Evolutionary conservation across 805 yeast genomes (phyloP).

Genomic region (Clavispora carvajalis): DNA sequence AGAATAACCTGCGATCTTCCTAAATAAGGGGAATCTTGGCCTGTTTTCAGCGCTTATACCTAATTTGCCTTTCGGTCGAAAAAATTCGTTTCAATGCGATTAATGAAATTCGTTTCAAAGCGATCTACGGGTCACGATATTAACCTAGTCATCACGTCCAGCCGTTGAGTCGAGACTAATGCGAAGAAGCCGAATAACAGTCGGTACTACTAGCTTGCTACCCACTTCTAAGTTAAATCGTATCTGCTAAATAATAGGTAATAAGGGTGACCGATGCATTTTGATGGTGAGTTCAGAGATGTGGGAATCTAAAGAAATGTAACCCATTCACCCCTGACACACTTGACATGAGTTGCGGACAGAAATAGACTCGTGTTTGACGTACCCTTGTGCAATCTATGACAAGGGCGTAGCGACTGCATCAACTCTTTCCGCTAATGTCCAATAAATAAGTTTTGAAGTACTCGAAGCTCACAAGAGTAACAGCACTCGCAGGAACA

Average conservation of each 20-base stretch:
- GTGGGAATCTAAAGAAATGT: background rate
- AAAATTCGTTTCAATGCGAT: too few relatives aligned
- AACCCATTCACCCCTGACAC: background rate
- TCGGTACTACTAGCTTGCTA: too few relatives aligned
- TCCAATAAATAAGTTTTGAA: constrained; percentile 51
- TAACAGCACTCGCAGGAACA: constrained; percentile 93
- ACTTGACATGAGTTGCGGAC: background rate
- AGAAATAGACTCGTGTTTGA: background rate
- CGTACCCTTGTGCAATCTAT: background rate
- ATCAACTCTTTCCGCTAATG: constrained; percentile 20
- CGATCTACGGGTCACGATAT: too few relatives aligned
- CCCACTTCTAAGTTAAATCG: too few relatives aligned
- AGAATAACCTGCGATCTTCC: too few relatives aligned
- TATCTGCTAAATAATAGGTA: background rate
- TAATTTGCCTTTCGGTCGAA: too few relatives aligned
- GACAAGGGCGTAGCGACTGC: constrained; percentile 15
- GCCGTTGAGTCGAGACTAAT: too few relatives aligned
- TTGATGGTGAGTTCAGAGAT: background rate
- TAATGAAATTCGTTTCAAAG: too few relatives aligned
- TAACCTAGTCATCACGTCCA: too few relatives aligned
- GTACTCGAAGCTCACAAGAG: constrained; percentile 87
- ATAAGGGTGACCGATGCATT: background rate
- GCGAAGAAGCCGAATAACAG: too few relatives aligned
- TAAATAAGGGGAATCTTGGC: background rate
- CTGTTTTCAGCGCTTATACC: too few relatives aligned